Evolutionary conservation across 2,329 filamentous ascomycete species (phyloP), one percentile per base, ranked within the genome.

Genomic region (Colletotrichum sp.): DNA sequence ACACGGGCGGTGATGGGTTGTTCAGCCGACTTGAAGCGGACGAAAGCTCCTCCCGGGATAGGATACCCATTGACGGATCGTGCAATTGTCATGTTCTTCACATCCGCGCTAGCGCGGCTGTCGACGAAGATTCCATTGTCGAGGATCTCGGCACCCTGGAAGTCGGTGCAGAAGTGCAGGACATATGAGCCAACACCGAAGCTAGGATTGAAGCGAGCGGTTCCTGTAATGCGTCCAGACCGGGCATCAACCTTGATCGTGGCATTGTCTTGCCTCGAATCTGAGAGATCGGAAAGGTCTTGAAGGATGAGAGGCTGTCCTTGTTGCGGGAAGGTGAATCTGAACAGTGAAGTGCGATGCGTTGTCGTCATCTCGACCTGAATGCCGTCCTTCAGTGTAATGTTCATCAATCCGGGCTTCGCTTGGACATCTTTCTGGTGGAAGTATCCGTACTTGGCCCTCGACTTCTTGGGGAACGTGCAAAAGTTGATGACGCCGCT

Each of bases 121-220:
- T 92, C 90, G 1, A 86, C 87, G 82, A 91, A 95, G 30, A 93
- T 87, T 10, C 94, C 94, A 3, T 86, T 90, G 76, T 93, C 90
- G 36, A 89, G 87, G 12, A 95, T 84, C 0, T 85, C 80, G 4
- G 90, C 89, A 1, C 91, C 93, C 32, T 85, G 82, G 79, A 95
- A 94, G 78, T 95, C 93, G 4, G 91, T 92, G 79, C 94, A 95
- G 79, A 94, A 94, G 81, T 93, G 88, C 2, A 91, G 83, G 18
- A 86, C 83, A 79, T 93, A 95, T 7, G 79, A 87, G 3, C 93
- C 93, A 30, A 88, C 87, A 1, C 92, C 92, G 78, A 95, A 95
- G 72, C 92, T 94, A 1, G 93, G 92, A 9, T 84, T 82, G 80
- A 95, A 95, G 1, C 87, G 86, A 2, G 89, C 93, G 69, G 86